Evolutionary conservation across 1,139 yeast species (phyloP).

Genomic region (Saccharomyces hybrid): DNA sequence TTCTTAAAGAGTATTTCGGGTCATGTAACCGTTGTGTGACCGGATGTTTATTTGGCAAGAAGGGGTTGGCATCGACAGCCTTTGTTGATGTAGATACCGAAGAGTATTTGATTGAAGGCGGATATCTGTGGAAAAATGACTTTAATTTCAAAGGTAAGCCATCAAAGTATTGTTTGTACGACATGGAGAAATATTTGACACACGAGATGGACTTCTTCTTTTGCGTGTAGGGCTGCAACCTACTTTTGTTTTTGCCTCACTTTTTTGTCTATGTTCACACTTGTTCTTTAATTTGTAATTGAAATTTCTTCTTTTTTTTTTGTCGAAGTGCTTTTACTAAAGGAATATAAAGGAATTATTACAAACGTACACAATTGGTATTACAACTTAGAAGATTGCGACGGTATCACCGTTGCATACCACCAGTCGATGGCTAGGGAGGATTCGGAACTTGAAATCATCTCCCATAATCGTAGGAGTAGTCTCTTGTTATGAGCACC

Average conservation of each 20-base stretch:
- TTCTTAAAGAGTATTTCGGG: conserved; percentile 72
- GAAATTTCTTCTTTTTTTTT: not conserved
- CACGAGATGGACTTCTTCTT: not conserved
- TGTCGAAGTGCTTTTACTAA: not conserved
- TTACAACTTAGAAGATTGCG: not conserved
- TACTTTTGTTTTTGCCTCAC: not conserved
- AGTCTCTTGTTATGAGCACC: not conserved
- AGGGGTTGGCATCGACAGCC: conserved; percentile 77
- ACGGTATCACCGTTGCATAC: conserved; percentile 6
- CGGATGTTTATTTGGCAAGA: conserved; percentile 77
- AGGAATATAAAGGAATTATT: not conserved
- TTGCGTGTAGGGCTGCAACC: not conserved
- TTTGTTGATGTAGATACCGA: conserved; percentile 55
- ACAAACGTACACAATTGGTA: not conserved
- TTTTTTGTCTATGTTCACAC: not conserved
- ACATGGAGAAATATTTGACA: not conserved
- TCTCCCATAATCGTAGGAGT: conserved; percentile 10
- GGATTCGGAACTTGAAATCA: conserved; percentile 6
- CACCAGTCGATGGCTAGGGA: conserved; percentile 14
- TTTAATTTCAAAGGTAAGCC: conserved; percentile 67
- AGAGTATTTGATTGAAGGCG: conserved; percentile 78
- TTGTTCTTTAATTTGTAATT: not conserved
- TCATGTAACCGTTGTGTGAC: conserved; percentile 70
- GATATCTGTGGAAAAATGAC: conserved; percentile 71
- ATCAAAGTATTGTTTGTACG: conserved; percentile 34